Evolutionary conservation across 2,329 filamentous ascomycete genomes (phyloP), one percentile per base, ranked within the genome.

Genomic region (Pseudogymnoascus sp.): DNA sequence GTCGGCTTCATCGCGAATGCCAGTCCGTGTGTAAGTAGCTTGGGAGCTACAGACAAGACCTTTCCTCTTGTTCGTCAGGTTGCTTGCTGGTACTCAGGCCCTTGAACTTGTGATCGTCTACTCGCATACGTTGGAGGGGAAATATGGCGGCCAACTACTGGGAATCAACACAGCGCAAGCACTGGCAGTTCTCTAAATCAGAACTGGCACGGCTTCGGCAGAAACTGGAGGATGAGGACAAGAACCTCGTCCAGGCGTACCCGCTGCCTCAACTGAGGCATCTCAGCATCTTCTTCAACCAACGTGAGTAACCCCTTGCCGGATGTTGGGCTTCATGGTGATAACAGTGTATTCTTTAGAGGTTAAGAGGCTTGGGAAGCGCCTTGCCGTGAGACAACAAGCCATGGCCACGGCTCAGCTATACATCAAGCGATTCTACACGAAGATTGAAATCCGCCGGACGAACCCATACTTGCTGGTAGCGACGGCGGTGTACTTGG

Each of bases 71-170:
- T 53, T 30, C 25, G n/a, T 53, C 43, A 53, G 33, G 43, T 53
- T 33, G 5, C 25, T 33, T 53, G 25, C 25, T 30, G 41, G 22
- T 28, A 2, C 28, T 6, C 43, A 50, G 28, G 28, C 43, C n/a
- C 12, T 33, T 33, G 43, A 33, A 53, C 43, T 33, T 53, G 43
- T 15, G 43, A 53, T 53, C n/a, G 18, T 33, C 43, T 5, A 53
- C 12, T 28, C 43, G 41, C 20, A 15, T 18, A 53, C 43, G 43
- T 7, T n/a, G 8, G 43, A 30, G 9, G 25, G 14, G 8, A 33
- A 69, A 62, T 60, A 97, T 97, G 93, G 90, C 93, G 35, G 90
- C 92, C 71, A 97, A 93, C 75, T 99, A 93, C 77, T 99, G 92
- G 92, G 88, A 91, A 66, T 97, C 94, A 61, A 94, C 91, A 25